Base-by-base conservation (phyloP, 495 filamentous ascomycete species). In the Penicillium cinerascens region DNA sequence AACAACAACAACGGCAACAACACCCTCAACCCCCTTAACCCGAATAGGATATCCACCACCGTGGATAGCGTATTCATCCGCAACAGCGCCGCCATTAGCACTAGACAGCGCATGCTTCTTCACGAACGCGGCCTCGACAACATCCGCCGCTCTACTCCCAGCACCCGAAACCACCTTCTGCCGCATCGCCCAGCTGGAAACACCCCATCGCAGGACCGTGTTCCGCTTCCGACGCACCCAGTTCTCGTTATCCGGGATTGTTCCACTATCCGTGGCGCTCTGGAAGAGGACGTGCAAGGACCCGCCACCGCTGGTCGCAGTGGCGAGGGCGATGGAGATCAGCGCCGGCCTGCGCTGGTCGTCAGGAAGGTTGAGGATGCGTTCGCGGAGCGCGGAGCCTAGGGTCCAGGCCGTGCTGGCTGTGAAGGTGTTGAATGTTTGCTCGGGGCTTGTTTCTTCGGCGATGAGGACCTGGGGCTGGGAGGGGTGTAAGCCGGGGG, bases 1-100 rank as follows among this genome's bases (percentile, higher is more conserved):
- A 10, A 91, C 86, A 17, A 90, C 84, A 39, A 89, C 79, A 3
- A 88, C 84, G 1, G 78, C 87, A 36, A 90, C 82, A 18, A 90
- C 58, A 0, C 85, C 87, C 65, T 89, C 87, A 15, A 91, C 84
- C 0, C 84, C 83, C 27, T 62, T 72, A 2, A 91, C 87, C 15
- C 82, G 74, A 36, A 90, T 78, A 8, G 88, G 88, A 49, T 85
- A 80, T 1, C 74, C 88, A 15, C 88, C 88, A 0, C 88, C 88
- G 70, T 89, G 84, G 54, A 89, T 85, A 7, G 85, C 85, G 77
- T 87, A 92, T 15, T 79, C 71, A 56, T 77, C 80, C 13, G 78
- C 78, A 25, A 72, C 71, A 16, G 69, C 74, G 23, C 73, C 74
- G 1, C 78, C 66, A 48, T 51, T 56, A 0, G 57, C 51, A 62